A percentile compares a stretch with the other conserved stretches of the same genome.
Evolutionary conservation across 768 basidiomycete species (phyloP).

Genomic region (Xerocomellus chrysenteron): DNA sequence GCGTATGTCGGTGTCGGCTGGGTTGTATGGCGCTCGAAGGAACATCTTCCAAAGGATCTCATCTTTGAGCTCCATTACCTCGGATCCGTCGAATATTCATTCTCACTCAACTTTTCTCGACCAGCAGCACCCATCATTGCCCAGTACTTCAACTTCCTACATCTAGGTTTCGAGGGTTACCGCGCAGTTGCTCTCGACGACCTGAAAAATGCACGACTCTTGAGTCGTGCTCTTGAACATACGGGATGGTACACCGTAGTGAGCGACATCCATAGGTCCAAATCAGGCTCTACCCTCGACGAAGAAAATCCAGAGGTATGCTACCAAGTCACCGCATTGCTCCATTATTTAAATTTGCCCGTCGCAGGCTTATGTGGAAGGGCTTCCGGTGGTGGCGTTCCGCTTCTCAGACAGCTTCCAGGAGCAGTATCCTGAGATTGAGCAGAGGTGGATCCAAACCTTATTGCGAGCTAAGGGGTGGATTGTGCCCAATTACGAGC

Average conservation of each 20-base stretch:
- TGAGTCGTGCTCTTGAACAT: constrained; percentile 61
- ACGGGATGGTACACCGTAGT: constrained; percentile 52
- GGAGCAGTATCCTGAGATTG: constrained; percentile 50
- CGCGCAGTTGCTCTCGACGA: constrained; percentile 46
- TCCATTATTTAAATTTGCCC: background rate
- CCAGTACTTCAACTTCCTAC: constrained; percentile 64
- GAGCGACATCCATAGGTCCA: constrained; percentile 54
- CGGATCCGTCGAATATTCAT: constrained; percentile 69
- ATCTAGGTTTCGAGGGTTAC: constrained; percentile 58
- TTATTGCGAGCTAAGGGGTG: constrained; percentile 49
- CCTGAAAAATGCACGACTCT: constrained; percentile 61
- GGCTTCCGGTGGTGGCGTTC: constrained; percentile 54
- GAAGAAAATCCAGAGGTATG: constrained; percentile 59
- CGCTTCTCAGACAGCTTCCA: constrained; percentile 55
- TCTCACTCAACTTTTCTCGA: constrained; percentile 61
- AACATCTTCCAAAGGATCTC: constrained; percentile 63
- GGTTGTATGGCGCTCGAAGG: constrained; percentile 59
- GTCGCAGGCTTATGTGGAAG: constrained; percentile 45
- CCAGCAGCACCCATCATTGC: constrained; percentile 60
- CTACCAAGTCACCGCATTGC: constrained; percentile 1
- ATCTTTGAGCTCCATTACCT: constrained; percentile 62
- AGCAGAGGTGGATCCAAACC: constrained; percentile 59
- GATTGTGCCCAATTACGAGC: constrained; percentile 63
- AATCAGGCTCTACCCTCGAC: constrained; percentile 34
- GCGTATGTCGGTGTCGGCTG: constrained; percentile 61